Conservation (phyloP, 345 rosid species). For the Hypericum perforatum region DNA sequence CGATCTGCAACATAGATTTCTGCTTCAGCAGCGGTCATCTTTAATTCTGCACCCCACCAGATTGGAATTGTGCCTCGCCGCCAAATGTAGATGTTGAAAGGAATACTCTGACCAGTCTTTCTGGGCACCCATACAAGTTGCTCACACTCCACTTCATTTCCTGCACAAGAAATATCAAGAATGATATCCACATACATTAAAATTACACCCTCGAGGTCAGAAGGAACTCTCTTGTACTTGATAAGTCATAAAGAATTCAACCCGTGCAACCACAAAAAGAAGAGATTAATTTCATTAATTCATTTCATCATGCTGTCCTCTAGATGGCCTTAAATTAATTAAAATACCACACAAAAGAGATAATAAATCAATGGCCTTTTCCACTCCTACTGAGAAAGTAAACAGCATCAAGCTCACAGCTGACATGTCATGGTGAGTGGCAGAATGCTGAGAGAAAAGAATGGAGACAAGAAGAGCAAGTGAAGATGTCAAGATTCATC, state of each 20-base stretch:
- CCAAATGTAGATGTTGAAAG: conserved; percentile 83
- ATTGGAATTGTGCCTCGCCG: conserved; percentile 96
- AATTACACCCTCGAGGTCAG: too few species aligned
- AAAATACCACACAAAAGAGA: conserved; percentile 9
- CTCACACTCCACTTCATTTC: conserved; percentile 98
- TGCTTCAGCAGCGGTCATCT: conserved; percentile 90
- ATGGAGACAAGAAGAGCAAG: too few species aligned
- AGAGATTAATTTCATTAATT: too few species aligned
- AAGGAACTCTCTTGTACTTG: too few species aligned
- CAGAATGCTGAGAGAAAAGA: too few species aligned
- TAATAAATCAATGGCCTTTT: background rate
- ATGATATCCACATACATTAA: too few species aligned
- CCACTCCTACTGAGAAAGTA: too few species aligned
- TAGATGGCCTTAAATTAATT: conserved; percentile 7
- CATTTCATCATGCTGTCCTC: too few species aligned
- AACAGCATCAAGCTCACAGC: too few species aligned
- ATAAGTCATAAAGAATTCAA: too few species aligned
- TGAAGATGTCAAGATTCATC: conserved; percentile 10
- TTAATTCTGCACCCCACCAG: conserved; percentile 99
- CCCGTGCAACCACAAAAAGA: too few species aligned
- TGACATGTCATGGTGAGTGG: too few species aligned
- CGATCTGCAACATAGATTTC: conserved; percentile 83
- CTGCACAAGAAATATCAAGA: conserved; percentile 24
- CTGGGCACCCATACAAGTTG: conserved; percentile 93
- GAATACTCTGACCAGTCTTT: conserved; percentile 59